phyloP scores from a whole-genome alignment of 768 basidiomycete genomes.

The Termitomyces sp. region DNA sequence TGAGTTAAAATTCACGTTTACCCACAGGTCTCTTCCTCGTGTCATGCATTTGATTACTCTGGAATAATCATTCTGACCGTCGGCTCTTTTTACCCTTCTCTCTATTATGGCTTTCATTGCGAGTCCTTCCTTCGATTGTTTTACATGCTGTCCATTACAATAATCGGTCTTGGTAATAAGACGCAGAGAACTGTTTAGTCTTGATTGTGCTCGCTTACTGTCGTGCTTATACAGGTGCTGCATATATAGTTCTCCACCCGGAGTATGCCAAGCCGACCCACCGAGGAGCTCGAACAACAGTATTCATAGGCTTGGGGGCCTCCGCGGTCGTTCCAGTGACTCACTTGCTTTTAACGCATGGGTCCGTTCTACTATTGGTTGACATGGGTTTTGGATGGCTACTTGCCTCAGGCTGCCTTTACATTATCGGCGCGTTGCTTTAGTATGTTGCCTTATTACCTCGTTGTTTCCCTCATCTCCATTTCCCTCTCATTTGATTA shows the following conservation, averaged over 20 bases:
- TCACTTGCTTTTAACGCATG: constrained; percentile 62
- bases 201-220: constrained; percentile 7
- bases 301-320: constrained; percentile 78
- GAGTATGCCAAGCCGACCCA: constrained; percentile 74
- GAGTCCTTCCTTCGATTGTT: constrained; percentile 47
- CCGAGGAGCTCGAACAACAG: constrained; percentile 69
- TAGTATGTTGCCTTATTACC: constrained; percentile 56
- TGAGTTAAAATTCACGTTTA: constrained; percentile 4
- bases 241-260: constrained; percentile 76
- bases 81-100: constrained; percentile 73
- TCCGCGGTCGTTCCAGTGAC: constrained; percentile 64
- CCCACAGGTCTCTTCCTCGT: constrained; percentile 53
- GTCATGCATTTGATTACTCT: constrained; percentile 70
- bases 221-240: constrained; percentile 41
- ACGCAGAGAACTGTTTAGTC: constrained; percentile 1
- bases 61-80: constrained; percentile 79
- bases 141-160: constrained; percentile 49
- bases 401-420: constrained; percentile 63
- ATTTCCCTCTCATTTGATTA: constrained; percentile 17
- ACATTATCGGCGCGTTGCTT: constrained; percentile 75
- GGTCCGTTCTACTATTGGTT: constrained; percentile 45
- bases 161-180: constrained; percentile 52
- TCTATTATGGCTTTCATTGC: constrained; percentile 81
- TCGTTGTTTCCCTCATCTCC: constrained; percentile 12
- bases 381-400: constrained; percentile 76